phyloP scores from a whole-genome alignment of 768 basidiomycete genomes.

The Nevesoporus exiguus region DNA sequence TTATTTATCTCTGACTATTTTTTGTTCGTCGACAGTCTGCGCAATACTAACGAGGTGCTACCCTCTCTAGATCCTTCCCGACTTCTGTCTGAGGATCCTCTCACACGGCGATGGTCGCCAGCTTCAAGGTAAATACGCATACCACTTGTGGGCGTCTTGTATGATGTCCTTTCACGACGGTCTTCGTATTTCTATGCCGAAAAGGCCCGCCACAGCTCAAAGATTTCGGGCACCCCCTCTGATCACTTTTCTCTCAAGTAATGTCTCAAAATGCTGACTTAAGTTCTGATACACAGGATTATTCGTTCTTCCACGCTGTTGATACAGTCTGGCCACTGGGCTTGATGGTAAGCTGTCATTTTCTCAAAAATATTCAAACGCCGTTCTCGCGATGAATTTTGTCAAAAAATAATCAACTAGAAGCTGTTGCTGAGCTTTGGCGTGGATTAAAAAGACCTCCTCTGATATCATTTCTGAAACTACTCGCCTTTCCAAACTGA shows the following conservation, averaged over 20 bases:
- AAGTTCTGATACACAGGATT: background rate
- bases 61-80: background rate
- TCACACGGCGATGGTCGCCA: background rate
- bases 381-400: conserved; percentile 20
- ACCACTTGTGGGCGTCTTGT: background rate
- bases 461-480: conserved; percentile 32
- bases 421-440: conserved; percentile 84
- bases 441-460: conserved; percentile 48
- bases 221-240: conserved; percentile 70
- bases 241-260: conserved; percentile 35
- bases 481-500: background rate
- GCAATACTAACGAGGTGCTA: background rate
- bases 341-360: conserved; percentile 8
- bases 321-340: fast-evolving
- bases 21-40: background rate
- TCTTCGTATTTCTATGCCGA: conserved; percentile 86
- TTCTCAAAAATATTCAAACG: background rate
- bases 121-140: conserved; percentile 11
- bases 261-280: background rate
- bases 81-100: background rate
- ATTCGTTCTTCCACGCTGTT: background rate
- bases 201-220: conserved; percentile 94
- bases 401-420: conserved; percentile 68
- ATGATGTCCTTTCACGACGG: conserved; percentile 63
- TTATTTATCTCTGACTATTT: conserved; percentile 50